phyloP scores from a whole-genome alignment of 176 grass and related monocot species.

The maize (Zea mays) region DNA sequence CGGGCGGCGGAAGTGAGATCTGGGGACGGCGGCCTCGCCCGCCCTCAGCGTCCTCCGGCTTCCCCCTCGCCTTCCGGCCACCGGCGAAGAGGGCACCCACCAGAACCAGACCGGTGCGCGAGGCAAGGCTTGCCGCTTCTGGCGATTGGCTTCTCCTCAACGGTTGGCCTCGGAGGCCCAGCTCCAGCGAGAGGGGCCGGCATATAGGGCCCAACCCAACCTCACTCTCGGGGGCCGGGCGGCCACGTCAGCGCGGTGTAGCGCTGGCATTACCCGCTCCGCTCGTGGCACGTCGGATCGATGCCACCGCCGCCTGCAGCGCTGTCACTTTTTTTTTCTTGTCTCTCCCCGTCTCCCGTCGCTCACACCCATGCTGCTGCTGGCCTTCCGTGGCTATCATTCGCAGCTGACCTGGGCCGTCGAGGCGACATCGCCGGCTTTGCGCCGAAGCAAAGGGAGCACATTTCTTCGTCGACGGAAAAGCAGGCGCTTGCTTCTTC shows the following conservation, averaged over 20 bases:
- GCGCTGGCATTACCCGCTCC: conserved; percentile 22
- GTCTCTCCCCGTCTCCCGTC: neutral
- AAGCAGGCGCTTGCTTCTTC: conserved; percentile 7
- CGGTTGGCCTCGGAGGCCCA: neutral
- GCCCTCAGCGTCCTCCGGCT: neutral
- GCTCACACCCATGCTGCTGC: neutral
- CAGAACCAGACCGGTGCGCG: neutral
- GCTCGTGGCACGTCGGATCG: conserved; percentile 22
- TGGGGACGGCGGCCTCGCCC: neutral
- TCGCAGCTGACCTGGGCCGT: neutral
- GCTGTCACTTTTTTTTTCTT: neutral
- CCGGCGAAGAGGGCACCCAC: neutral
- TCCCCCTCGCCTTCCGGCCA: neutral
- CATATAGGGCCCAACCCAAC: conserved; percentile 30
- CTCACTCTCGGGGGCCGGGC: neutral
- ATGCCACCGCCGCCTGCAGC: neutral
- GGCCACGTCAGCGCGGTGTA: neutral
- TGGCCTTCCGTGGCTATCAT: neutral
- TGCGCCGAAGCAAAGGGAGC: neutral
- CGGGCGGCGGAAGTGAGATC: neutral
- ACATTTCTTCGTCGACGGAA: neutral
- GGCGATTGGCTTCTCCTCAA: neutral
- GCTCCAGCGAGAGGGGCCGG: neutral
- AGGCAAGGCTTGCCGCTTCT: neutral
- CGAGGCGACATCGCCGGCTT: too few species aligned